Evolutionary conservation across 257 asterid genomes (phyloP).

Genomic region (Scutellaria galericulata): DNA sequence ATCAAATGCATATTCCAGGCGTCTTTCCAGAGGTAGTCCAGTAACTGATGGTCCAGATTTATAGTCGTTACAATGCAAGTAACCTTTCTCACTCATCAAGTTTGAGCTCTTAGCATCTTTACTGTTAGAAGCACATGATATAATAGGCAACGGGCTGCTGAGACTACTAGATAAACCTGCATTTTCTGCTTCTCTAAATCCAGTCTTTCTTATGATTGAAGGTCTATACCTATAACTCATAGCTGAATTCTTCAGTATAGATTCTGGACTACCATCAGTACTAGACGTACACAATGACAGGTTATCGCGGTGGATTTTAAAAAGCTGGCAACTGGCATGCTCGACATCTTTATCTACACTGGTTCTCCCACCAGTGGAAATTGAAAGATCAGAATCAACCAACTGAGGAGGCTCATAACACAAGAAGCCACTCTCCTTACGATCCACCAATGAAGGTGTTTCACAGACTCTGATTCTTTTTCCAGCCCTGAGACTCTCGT

Average conservation of each 20-base stretch:
- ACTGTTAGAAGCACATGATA: constrained; percentile 33
- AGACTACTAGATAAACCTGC: constrained; percentile 32
- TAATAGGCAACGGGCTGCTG: constrained; percentile 31
- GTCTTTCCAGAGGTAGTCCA: constrained; percentile 59
- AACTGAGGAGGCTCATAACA: constrained; percentile 47
- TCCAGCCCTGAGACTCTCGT: constrained; percentile 41
- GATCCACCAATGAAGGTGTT: constrained; percentile 41
- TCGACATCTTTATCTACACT: constrained; percentile 14
- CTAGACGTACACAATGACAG: constrained; percentile 43
- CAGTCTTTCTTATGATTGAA: constrained; percentile 65
- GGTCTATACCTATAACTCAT: constrained; percentile 70
- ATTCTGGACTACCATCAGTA: constrained; percentile 56
- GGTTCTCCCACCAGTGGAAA: constrained; percentile 26
- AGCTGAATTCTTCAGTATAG: constrained; percentile 67
- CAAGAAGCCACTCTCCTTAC: constrained; percentile 37
- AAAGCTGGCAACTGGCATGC: constrained; percentile 26
- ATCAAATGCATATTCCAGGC: constrained; percentile 65
- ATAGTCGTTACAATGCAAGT: constrained; percentile 34
- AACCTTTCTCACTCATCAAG: constrained; percentile 35
- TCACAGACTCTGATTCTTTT: constrained; percentile 47
- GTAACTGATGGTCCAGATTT: constrained; percentile 41
- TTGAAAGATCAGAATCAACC: constrained; percentile 33
- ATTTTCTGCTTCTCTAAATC: constrained; percentile 32
- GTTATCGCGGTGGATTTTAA: constrained; percentile 42
- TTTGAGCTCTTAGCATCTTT: constrained; percentile 34